Percentiles rank a stretch among this genome's conserved stretches.
Conservation (phyloP, 495 filamentous ascomycete species). For the Daldinia bambusicola region DNA sequence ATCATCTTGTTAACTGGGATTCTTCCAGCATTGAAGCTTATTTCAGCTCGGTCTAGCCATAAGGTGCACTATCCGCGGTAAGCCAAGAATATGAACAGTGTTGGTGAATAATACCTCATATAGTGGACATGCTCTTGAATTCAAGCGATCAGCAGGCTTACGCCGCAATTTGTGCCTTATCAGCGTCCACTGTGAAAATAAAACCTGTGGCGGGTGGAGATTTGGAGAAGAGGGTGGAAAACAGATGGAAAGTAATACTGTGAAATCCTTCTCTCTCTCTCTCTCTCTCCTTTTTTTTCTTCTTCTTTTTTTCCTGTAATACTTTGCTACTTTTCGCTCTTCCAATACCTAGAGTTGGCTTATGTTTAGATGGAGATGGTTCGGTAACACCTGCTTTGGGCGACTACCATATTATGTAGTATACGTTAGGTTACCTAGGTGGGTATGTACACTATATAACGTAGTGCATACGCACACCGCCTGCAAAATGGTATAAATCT, state of each 20-base stretch:
- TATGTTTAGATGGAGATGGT: neutral
- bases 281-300: no score
- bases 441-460: neutral
- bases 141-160: neutral
- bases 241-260: no score
- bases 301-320: neutral
- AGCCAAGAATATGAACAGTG: neutral
- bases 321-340: neutral
- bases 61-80: neutral
- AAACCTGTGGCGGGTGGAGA: neutral
- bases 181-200: neutral
- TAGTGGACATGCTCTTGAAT: neutral
- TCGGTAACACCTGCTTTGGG: neutral
- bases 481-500: neutral
- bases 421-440: no score
- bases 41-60: neutral
- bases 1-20: neutral
- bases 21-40: neutral
- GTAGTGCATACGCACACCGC: neutral
- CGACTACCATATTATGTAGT: neutral
- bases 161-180: neutral
- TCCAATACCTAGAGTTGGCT: neutral
- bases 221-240: neutral
- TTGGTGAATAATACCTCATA: conserved; percentile 1
- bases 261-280: no score